Evolutionary conservation across 192 early-diverging fungal species (phyloP).

Genomic region (Coemansia aciculifera): DNA sequence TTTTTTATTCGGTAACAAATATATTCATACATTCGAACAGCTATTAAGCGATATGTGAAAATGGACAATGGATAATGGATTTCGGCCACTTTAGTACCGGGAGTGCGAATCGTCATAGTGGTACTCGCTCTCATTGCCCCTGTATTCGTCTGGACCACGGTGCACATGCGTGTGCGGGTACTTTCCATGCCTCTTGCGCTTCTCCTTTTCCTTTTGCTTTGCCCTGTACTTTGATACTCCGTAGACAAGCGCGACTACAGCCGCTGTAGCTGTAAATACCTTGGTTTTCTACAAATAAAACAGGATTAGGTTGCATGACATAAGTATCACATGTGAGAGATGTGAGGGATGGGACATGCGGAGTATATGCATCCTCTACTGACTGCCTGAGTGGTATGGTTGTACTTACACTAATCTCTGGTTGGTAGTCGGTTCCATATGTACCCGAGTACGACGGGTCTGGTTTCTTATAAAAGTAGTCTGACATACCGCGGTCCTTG

Average conservation of each 20-base stretch:
- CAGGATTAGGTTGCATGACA: neutral
- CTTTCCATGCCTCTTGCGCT: constrained; percentile 18
- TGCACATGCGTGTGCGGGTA: constrained; percentile 11
- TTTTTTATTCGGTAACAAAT: neutral
- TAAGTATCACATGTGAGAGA: constrained; percentile 2
- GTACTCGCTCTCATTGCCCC: neutral
- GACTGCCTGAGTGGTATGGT: neutral
- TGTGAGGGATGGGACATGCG: neutral
- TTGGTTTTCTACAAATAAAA: constrained; percentile 31
- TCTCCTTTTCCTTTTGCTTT: constrained; percentile 20
- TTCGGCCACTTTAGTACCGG: neutral
- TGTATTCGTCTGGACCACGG: constrained; percentile 9
- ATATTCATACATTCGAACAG: neutral
- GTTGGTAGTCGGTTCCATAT: constrained; percentile 45
- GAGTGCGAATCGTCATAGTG: constrained; percentile 3
- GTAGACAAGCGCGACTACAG: constrained; percentile 12
- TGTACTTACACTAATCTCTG: constrained; percentile 44
- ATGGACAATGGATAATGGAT: neutral
- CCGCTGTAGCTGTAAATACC: constrained; percentile 19
- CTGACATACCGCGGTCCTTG: constrained; percentile 16
- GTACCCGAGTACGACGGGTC: constrained; percentile 29
- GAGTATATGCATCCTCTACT: neutral
- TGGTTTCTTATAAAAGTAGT: constrained; percentile 51
- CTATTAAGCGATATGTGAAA: neutral
- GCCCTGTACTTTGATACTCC: constrained; percentile 23